Base-by-base conservation (phyloP, 2,329 filamentous ascomycete species). In the Purpureocillium lavendulum region DNA sequence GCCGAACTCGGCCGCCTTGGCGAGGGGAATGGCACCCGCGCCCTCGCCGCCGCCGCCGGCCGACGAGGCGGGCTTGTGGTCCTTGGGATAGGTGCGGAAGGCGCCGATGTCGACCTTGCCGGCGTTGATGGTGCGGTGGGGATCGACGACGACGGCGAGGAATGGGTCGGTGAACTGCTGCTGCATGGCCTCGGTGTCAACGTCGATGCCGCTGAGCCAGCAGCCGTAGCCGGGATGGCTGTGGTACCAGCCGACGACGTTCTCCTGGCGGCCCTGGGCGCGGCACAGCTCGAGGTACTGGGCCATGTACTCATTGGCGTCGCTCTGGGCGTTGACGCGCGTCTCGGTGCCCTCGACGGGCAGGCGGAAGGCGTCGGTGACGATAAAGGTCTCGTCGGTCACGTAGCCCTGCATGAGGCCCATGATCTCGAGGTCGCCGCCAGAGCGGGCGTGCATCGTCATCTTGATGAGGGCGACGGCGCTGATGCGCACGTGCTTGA, bases 271-370 rank as follows among this genome's bases (percentile, higher is more conserved):
- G 49, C 59, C 87, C 75, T 69, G 85, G 55, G 89, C 80, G 43
- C 90, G 76, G 50, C 83, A 84, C 3, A 81, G 69, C 50, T 82
- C 72, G 21, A 94, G 73, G 57, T 94, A 97, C 49, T 85, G 78
- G 40, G 95, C 81, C 70, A 97, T 87, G 67, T 97, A 98, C 67
- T 97, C 92, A 67, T 97, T 94, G 39, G 90, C 92, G 52, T 97
- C 89, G 49, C 84, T 83, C 56, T 95, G 88, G 0, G 92, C 92
- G 60, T 98, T 98, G 51, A 98, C 92, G 45, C 92, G 76, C 3
- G 92, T 98, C 67, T 98, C 92, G n/a, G 92, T 98, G 18, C 92
- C 92, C 60, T 98, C 92, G 31, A 98, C 92, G 0, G 92, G 92
- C 30, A 98, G 69, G 15, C 89, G 80, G 64, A 97, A 92, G 18